Evolutionary conservation across 805 yeast species (phyloP).

Genomic region (Cyberlindnera mrakii): DNA sequence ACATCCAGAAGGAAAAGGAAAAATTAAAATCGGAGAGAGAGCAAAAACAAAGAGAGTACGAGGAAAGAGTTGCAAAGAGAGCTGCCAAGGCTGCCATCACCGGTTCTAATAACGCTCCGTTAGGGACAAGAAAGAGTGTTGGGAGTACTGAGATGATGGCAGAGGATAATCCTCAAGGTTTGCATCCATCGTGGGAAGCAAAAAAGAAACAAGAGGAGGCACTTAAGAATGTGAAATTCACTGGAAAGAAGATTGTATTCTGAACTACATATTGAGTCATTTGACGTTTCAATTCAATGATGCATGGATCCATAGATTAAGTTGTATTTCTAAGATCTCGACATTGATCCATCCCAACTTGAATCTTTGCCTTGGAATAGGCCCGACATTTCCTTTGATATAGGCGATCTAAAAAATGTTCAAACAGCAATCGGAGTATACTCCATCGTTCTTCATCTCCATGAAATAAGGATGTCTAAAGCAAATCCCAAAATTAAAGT

Average conservation of each 20-base stretch:
- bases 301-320: no score
- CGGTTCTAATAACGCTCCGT: constrained; percentile 34
- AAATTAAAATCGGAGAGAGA: constrained; percentile 51
- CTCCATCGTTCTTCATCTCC: no score
- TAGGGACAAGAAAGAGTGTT: constrained; percentile 29
- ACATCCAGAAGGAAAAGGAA: constrained; percentile 61
- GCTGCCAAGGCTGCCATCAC: constrained; percentile 35
- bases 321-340: no score
- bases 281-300: no score
- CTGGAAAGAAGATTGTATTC: constrained; percentile 82
- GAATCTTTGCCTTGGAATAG: background rate
- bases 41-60: constrained; percentile 56
- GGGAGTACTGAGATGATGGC: constrained; percentile 10
- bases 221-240: constrained; percentile 56
- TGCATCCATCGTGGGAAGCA: constrained; percentile 99
- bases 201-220: constrained; percentile 68
- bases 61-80: constrained; percentile 66
- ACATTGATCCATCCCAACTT: no score
- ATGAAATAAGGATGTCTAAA: no score
- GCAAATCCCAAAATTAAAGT: no score
- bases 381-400: background rate
- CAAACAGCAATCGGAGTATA: no score
- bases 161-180: constrained; percentile 10
- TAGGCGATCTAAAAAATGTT: no score
- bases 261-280: constrained; percentile 21